Evolutionary conservation across 305 asterid genomes (phyloP), one percentile per base, ranked within the genome.

Genomic region (Plantago lanceolata): DNA sequence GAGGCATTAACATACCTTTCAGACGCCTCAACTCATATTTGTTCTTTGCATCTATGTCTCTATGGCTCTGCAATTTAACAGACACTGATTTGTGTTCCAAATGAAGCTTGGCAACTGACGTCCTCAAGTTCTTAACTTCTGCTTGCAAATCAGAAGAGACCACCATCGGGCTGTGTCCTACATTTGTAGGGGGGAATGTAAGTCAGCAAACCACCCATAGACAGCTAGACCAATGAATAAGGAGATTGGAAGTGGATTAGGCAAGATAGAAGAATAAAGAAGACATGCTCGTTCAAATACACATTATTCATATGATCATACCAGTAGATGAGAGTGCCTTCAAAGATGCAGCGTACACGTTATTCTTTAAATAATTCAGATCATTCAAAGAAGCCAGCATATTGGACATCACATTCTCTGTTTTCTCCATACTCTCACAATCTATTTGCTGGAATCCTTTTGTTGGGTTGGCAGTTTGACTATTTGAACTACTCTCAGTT

Each of bases 11-110:
- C 54, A 58, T 79, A 90, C 99, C 96, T 85, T 76, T 79, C 73
- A 94, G 74, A 76, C 75, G 68, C 74, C 71, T 82, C 63, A 88
- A 73, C 66, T 78, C 84, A 48, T 90, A 89, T 80, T 86, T 88
- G 79, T 88, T 85, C 75, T 79, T 88, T 18, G 96, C 96, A 69
- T 85, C 91, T 17, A 79, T 54, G 68, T 94, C 99, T 73, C 84
- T 77, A 56, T 72, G 87, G 65, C 61, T 78, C 75, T 83, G 99
- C 65, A 90, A 75, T 74, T 85, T 90, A 76, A 83, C 82, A 68
- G 89, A 80, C 70, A 94, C 63, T 48, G 89, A 71, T 74, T 68
- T 83, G 80, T 94, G 99, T 81, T 86, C 87, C 74, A 80, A 63
- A 72, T 84, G 93, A 75, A 90, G 91, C 79, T 84, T 75, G 65